Conservation (phyloP, 192 early-diverging fungal species). For the Cladochytrium replicatum region DNA sequence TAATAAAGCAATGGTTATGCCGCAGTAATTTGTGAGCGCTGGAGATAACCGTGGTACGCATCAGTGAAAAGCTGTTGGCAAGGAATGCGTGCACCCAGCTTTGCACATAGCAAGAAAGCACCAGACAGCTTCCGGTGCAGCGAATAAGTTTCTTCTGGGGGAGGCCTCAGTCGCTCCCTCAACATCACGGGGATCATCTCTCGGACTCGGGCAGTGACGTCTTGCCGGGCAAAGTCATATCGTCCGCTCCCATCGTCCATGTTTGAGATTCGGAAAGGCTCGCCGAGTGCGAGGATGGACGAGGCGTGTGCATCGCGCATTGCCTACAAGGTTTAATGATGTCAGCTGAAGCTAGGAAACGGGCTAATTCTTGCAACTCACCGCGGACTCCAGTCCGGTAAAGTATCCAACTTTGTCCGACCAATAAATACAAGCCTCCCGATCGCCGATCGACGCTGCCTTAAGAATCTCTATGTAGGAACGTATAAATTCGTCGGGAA, state of each 20-base stretch:
- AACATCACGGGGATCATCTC: conserved; percentile 93
- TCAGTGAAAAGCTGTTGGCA: no score
- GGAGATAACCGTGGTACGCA: no score
- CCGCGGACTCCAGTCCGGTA: conserved; percentile 82
- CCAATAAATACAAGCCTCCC: conserved; percentile 62
- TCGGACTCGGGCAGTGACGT: conserved; percentile 71
- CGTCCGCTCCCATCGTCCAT: conserved; percentile 3
- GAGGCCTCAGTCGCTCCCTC: conserved; percentile 82
- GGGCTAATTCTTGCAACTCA: conserved; percentile 14
- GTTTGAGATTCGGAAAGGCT: conserved; percentile 56
- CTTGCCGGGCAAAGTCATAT: conserved; percentile 77
- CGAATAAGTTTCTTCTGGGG: conserved; percentile 96
- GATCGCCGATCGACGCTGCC: conserved; percentile 61
- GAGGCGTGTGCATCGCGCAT: conserved; percentile 84
- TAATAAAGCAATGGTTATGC: no score
- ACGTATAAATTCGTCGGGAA: conserved; percentile 60
- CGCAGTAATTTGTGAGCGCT: no score
- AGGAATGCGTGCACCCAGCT: conserved; percentile 51
- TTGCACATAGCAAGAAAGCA: conserved; percentile 82
- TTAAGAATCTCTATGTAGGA: conserved; percentile 66
- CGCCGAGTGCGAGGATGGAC: conserved; percentile 78
- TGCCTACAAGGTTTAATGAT: no score
- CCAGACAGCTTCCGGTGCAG: conserved; percentile 92
- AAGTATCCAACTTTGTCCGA: conserved; percentile 97
- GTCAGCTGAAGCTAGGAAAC: no score